phyloP scores from a whole-genome alignment of 108 stramenopile genomes.

The Pseudonitzschia pungens region DNA sequence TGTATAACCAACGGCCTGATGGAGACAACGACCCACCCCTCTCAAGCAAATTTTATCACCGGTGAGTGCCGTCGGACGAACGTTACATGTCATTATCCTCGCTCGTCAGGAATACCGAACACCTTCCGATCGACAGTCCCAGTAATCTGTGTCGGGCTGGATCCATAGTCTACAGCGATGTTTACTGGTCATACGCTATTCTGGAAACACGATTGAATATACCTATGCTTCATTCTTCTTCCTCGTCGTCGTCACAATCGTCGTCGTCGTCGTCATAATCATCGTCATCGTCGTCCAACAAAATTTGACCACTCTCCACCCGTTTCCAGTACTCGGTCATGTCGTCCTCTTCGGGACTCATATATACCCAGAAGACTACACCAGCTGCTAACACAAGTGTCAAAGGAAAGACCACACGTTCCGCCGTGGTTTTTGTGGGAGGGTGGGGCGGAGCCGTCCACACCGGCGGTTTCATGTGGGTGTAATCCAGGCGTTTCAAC shows the following conservation, averaged over 20 bases:
- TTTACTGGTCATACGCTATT: too few species aligned
- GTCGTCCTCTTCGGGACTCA: slow-evolving; percentile 46
- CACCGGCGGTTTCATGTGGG: slow-evolving; percentile 28
- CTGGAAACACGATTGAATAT: background rate
- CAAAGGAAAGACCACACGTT: slow-evolving; percentile 31
- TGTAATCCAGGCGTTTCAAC: slow-evolving; percentile 31
- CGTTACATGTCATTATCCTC: too few species aligned
- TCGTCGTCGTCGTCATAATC: slow-evolving; percentile 27
- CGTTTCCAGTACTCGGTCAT: slow-evolving; percentile 44
- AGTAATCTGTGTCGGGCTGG: too few species aligned
- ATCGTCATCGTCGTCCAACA: slow-evolving; percentile 41
- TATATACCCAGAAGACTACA: slow-evolving; percentile 34
- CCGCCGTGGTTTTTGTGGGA: slow-evolving; percentile 26
- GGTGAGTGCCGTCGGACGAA: too few species aligned
- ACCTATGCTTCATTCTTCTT: background rate
- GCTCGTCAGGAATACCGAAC: too few species aligned
- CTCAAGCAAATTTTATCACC: too few species aligned
- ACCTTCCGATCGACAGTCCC: too few species aligned
- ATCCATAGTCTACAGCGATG: too few species aligned
- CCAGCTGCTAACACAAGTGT: slow-evolving; percentile 17
- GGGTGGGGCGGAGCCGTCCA: slow-evolving; percentile 42
- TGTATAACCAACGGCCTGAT: too few species aligned
- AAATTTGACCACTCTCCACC: slow-evolving; percentile 40
- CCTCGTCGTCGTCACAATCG: slow-evolving; percentile 12
- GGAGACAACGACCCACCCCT: too few species aligned